Evolutionary conservation across 768 basidiomycete species (phyloP).

Genomic region (Suillus variegatus): DNA sequence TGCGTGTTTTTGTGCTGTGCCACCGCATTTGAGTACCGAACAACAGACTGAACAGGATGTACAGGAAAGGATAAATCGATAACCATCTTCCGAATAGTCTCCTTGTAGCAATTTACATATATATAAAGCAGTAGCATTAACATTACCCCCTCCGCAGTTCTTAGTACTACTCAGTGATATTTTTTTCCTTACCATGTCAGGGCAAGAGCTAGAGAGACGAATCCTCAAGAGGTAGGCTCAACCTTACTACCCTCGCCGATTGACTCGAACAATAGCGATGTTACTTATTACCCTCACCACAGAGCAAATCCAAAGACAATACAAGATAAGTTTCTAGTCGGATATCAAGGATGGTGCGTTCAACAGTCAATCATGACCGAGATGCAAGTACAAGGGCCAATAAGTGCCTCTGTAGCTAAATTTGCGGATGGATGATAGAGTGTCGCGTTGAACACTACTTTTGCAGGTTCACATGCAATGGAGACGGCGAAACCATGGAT

Average conservation of each 20-base stretch:
- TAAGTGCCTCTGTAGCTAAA: neutral
- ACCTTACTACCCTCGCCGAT: neutral
- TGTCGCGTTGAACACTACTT: neutral
- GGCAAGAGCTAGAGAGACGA: constrained; percentile 7
- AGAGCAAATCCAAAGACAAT: constrained; percentile 75
- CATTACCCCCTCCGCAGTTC: neutral
- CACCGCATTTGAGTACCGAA: too few relatives aligned
- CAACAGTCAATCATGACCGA: neutral
- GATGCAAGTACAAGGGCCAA: neutral
- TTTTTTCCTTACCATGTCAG: neutral
- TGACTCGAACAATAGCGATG: neutral
- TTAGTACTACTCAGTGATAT: neutral
- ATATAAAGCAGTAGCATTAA: neutral
- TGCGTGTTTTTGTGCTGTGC: too few relatives aligned
- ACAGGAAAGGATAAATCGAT: too few relatives aligned
- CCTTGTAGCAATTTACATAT: too few relatives aligned
- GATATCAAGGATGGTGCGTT: constrained; percentile 83
- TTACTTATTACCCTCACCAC: neutral
- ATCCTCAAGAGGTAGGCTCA: constrained; percentile 13
- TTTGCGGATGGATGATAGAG: neutral
- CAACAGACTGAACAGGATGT: too few relatives aligned
- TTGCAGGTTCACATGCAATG: constrained; percentile 68
- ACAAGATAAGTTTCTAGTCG: constrained; percentile 81
- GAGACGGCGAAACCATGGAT: constrained; percentile 69
- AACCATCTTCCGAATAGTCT: too few relatives aligned